Evolutionary conservation across 768 basidiomycete genomes (phyloP), one percentile per base, ranked within the genome.

Genomic region (Leucocoprinus leucothites): DNA sequence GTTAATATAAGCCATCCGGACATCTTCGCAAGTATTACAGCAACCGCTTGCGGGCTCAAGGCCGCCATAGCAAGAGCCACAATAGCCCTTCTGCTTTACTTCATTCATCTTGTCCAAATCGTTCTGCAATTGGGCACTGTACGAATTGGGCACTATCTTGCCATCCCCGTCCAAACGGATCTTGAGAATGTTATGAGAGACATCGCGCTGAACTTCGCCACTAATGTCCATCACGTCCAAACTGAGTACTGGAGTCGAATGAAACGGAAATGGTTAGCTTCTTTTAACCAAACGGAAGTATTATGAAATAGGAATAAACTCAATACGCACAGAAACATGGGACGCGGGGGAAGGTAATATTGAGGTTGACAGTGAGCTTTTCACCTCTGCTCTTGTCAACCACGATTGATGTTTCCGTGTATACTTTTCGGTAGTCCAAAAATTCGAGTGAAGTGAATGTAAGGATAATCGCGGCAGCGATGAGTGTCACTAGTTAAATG

Each of bases 181-280:
- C 69, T 98, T 98, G 53, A 86, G 64, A 53, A 98, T 81, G 64
- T 92, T 93, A 69, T 98, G 95, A 7, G 93, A 82, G 47, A 98
- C 67, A 65, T 98, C 93, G 56, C 88, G 80, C 68, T 98, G 96
- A 25, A 89, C 84, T 76, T 98, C 97, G 24, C 97, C 97, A 56
- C 90, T 92, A 57, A 99, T 97, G 66, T 99, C 97, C 91, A 98
- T 95, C 50, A 98, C 85, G 70, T 99, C 97, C 51, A 98, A 73
- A 67, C 92, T 95, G 51, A 99, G 81, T 45, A 99, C 96, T 99
- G 64, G 19, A 48, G 40, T 48, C 7, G 9, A 19, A n/a, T 42
- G 9, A 11, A 28, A 38, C 50, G 45, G 16, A 24, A 18, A 38
- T 26, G 38, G 28, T 31, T 34, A 24, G 46, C 47, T 41, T 11